These are phyloP conservation scores for Coemansia sp. DNA, from an alignment of 371 early-diverging fungal species.

Conservation along the genomic window DNA sequence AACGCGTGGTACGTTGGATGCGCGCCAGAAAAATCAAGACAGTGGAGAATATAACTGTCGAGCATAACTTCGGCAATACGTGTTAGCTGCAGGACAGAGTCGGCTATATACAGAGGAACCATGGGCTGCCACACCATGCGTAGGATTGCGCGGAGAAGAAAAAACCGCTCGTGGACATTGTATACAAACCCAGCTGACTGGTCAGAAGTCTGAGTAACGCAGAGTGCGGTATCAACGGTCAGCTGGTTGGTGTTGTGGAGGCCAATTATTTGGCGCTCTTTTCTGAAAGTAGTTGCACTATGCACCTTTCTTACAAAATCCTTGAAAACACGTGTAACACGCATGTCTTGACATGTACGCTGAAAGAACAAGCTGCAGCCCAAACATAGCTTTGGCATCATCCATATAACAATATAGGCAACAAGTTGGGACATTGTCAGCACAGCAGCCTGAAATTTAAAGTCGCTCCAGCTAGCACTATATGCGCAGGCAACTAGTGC, in stretches of 20 bases:
- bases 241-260: not conserved
- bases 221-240: too few relatives aligned
- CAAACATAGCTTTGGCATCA: not conserved
- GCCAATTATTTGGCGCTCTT: not conserved
- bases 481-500: not conserved
- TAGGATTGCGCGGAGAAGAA: conserved; percentile 17
- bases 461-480: not conserved
- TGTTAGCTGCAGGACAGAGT: conserved; percentile 2
- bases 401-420: not conserved
- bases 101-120: conserved; percentile 13
- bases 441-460: not conserved
- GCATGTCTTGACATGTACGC: not conserved
- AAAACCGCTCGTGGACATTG: conserved; percentile 7
- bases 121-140: conserved; percentile 26
- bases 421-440: not conserved
- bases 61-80: not conserved
- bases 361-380: not conserved
- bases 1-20: conserved; percentile 3
- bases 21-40: conserved; percentile 9
- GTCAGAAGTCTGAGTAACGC: not conserved
- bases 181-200: conserved; percentile 7
- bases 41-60: conserved; percentile 9
- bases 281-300: not conserved
- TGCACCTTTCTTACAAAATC: not conserved
- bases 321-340: too few relatives aligned